Percentiles rank a stretch among this genome's conserved stretches.
Conservation (phyloP, 306 rosid genomes). For the Prosopis cineraria region DNA sequence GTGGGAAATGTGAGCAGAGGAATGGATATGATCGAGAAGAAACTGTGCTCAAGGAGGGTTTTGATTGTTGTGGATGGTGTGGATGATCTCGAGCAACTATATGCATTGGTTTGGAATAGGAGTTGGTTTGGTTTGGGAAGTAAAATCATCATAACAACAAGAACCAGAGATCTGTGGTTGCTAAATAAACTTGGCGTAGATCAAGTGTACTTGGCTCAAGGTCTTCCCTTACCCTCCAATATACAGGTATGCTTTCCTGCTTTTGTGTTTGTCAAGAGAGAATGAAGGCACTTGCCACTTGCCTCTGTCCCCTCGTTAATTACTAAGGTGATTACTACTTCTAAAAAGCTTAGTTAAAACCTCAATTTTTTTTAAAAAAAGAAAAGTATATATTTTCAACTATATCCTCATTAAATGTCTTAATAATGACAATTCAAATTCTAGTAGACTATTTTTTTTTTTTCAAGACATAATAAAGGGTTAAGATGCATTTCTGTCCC, state of each 20-base stretch:
- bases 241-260: constrained; percentile 10
- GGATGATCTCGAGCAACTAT: constrained; percentile 13
- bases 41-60: constrained; percentile 16
- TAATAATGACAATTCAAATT: no score
- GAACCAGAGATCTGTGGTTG: background rate
- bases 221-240: constrained; percentile 18
- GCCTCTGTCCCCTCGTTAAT: no score
- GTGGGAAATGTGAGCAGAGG: constrained; percentile 1
- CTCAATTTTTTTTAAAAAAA: no score
- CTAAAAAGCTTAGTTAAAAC: no score
- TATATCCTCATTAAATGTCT: no score
- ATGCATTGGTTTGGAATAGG: background rate
- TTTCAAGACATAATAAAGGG: no score
- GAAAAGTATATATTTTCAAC: no score
- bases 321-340: no score
- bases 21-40: constrained; percentile 11
- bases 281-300: no score
- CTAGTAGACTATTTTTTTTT: no score
- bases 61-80: constrained; percentile 23
- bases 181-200: constrained; percentile 24
- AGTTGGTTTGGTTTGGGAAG: constrained; percentile 27
- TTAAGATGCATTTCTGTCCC: no score
- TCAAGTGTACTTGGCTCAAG: constrained; percentile 27
- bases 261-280: background rate
- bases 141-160: constrained; percentile 34